Conservation (phyloP, 2,329 filamentous ascomycete species). For the Verticillium zaregamsianum region DNA sequence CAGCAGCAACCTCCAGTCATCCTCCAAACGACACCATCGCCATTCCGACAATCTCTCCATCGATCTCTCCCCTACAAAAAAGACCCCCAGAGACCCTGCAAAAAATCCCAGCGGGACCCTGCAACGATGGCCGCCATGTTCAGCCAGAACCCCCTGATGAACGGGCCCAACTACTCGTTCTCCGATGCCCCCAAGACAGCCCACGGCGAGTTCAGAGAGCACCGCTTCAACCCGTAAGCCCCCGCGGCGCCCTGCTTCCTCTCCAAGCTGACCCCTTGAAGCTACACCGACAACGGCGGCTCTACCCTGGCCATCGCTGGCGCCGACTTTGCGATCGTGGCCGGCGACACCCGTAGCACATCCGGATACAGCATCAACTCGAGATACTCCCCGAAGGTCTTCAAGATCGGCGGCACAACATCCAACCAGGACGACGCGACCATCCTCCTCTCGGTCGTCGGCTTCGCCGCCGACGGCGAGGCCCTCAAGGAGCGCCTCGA, state of each 20-base stretch:
- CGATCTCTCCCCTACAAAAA: neutral
- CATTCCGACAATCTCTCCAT: constrained; percentile 2
- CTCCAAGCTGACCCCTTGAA: constrained; percentile 28
- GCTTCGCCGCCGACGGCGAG: constrained; percentile 91
- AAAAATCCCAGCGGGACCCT: constrained; percentile 7
- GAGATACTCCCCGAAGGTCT: constrained; percentile 90
- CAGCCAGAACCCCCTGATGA: constrained; percentile 65
- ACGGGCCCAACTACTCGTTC: constrained; percentile 67
- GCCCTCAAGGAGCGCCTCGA: constrained; percentile 93
- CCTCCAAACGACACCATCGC: constrained; percentile 11
- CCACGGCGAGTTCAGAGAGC: constrained; percentile 59
- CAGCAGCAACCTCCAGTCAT: constrained; percentile 2
- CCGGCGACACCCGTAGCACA: constrained; percentile 93
- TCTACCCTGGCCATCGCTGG: constrained; percentile 94
- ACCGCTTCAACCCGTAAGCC: constrained; percentile 87
- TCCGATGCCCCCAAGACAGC: constrained; percentile 53
- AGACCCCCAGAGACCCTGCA: neutral
- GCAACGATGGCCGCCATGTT: constrained; percentile 61
- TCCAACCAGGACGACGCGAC: constrained; percentile 79
- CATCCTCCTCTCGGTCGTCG: constrained; percentile 89
- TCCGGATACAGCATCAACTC: constrained; percentile 99
- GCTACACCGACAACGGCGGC: constrained; percentile 97
- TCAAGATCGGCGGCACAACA: constrained; percentile 91
- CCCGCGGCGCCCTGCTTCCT: neutral
- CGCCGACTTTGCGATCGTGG: constrained; percentile 91